These are phyloP conservation scores for Pulveroboletus sp. DNA, from an alignment of 768 basidiomycete genomes.

Conservation along the genomic window DNA sequence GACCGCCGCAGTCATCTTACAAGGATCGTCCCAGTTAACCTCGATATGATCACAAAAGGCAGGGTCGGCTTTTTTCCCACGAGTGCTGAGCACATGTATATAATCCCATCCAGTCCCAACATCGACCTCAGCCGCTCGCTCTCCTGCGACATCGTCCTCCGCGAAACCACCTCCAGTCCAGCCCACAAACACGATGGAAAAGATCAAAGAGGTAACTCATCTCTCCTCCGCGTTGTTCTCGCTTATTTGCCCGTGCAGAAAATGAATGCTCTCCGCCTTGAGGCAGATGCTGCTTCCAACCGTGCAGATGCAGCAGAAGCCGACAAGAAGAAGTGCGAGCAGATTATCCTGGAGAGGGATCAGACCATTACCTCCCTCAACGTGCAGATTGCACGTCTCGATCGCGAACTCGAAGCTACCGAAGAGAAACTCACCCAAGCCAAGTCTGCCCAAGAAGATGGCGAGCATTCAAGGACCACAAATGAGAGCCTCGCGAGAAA, in stretches of 20 bases:
- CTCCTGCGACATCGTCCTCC: slow-evolving; percentile 1
- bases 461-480: slow-evolving; percentile 62
- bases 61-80: slow-evolving; percentile 32
- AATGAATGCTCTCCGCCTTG: slow-evolving; percentile 70
- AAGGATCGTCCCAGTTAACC: neutral
- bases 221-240: neutral
- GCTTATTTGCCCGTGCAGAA: slow-evolving; percentile 41
- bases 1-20: slow-evolving; percentile 59
- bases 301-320: slow-evolving; percentile 88
- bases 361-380: slow-evolving; percentile 80
- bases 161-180: slow-evolving; percentile 1
- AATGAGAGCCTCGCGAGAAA: slow-evolving; percentile 77
- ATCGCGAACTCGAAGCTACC: slow-evolving; percentile 63
- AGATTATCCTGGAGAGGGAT: slow-evolving; percentile 70
- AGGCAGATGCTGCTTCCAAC: slow-evolving; percentile 74
- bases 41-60: slow-evolving; percentile 33
- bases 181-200: slow-evolving; percentile 37
- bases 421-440: slow-evolving; percentile 61
- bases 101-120: slow-evolving; percentile 20
- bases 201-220: slow-evolving; percentile 40
- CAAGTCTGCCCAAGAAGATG: slow-evolving; percentile 63
- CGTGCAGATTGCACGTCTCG: slow-evolving; percentile 62
- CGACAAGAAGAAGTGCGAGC: slow-evolving; percentile 75
- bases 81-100: slow-evolving; percentile 18
- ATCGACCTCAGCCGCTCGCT: slow-evolving; percentile 3